These are phyloP conservation scores for Vitis hybrid DNA, from an alignment of 177 flowering plant species.

Conservation along the genomic window DNA sequence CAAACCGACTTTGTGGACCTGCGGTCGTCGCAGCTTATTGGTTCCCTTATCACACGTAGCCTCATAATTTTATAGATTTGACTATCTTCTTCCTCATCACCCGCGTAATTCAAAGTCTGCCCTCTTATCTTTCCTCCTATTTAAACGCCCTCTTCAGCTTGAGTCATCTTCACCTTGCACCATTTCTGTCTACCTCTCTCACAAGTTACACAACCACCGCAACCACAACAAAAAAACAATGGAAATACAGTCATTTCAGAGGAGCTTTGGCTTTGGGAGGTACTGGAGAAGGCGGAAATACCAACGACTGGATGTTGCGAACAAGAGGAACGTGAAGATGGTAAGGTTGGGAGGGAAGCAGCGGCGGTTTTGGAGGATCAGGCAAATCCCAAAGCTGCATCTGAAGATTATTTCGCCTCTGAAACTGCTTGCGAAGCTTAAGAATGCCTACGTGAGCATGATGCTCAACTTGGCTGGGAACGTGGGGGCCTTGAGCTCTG, in stretches of 20 bases:
- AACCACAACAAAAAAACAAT: not conserved
- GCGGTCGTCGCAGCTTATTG: no score
- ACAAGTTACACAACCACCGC: not conserved
- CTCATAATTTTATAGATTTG: no score
- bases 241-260: conserved; percentile 8
- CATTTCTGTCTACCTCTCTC: conserved; percentile 2
- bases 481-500: conserved; percentile 18
- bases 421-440: conserved; percentile 31
- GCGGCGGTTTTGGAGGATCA: conserved; percentile 29
- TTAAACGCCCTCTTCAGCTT: no score
- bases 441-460: conserved; percentile 37
- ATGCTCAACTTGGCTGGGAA: conserved; percentile 37
- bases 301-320: conserved; percentile 21
- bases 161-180: not conserved
- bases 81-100: no score
- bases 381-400: conserved; percentile 20
- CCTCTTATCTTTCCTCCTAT: no score
- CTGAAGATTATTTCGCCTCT: conserved; percentile 25
- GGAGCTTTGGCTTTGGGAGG: conserved; percentile 12
- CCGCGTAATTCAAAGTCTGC: no score
- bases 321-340: conserved; percentile 15
- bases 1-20: no score
- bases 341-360: conserved; percentile 19
- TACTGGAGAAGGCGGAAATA: conserved; percentile 28
- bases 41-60: no score